phyloP scores from a whole-genome alignment of 1,284 basidiomycete genomes.

The Leccinum ponderosum region DNA sequence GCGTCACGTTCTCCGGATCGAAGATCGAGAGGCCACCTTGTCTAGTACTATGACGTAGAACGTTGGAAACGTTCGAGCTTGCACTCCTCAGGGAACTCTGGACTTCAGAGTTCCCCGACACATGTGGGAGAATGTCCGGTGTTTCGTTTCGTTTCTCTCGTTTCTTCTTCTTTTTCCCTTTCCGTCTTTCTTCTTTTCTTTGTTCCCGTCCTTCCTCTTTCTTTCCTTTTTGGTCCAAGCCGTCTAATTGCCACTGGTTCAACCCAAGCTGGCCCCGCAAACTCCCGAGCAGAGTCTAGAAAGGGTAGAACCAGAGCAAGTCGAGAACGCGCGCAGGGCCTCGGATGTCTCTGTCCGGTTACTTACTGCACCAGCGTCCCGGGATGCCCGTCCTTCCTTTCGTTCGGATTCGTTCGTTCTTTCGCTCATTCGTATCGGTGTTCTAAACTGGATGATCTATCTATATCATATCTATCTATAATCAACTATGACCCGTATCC shows the following conservation, averaged over 20 bases:
- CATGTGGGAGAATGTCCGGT: neutral
- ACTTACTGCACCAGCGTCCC: neutral
- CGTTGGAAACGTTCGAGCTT: neutral
- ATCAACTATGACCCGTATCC: neutral
- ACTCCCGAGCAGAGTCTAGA: neutral
- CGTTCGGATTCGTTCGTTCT: neutral
- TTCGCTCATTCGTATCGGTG: neutral
- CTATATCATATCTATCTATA: neutral
- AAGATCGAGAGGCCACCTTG: neutral
- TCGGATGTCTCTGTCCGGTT: neutral
- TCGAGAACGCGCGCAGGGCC: neutral
- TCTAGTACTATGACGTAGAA: neutral
- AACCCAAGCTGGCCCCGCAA: neutral
- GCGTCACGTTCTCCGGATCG: neutral
- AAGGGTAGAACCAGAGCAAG: neutral
- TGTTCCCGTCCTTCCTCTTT: neutral
- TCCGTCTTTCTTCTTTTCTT: neutral
- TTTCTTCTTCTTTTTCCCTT: neutral
- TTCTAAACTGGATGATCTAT: neutral
- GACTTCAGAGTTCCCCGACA: neutral
- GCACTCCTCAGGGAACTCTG: neutral
- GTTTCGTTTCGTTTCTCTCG: neutral
- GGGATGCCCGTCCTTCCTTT: conserved; percentile 1
- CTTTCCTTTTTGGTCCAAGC: neutral
- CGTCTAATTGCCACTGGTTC: neutral